Base-by-base conservation (phyloP, 176 grass and related monocot species). In the Paspalum vaginatum region DNA sequence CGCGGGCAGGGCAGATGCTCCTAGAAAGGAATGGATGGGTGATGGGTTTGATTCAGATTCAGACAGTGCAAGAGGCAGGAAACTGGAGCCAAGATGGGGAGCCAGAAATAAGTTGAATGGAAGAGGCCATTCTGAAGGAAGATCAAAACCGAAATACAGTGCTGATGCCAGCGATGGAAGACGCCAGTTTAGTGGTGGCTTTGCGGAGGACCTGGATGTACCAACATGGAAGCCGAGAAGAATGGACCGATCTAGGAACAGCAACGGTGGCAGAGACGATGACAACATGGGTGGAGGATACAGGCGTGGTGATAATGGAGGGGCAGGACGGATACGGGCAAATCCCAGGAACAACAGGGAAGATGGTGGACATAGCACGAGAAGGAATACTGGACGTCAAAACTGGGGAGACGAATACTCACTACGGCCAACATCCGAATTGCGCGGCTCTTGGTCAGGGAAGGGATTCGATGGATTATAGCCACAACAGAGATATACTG, bases 181-280 rank as follows among this genome's bases (percentile, higher is more conserved):
- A 32, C 32, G 32, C 32, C 32, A 1, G 32, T 32, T 32, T 21
- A 65, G 1, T 15, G 65, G 16, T 65, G 42, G 16, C 64, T 71
- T 85, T 9, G 48, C 56, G 7, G 15, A 38, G 8, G 82, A 59
- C 17, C 7, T 89, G 72, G 87, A 89, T n/a, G 82, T 54, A 57
- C 82, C 87, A 42, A 72, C 57, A 85, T 89, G 87, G 87, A 89
- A 85, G 12, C 71, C 87, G 5, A 72, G 64, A 57, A 81, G 72
- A 66, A 82, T 46, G 25, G 64, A 47, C 8, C 56, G 58, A 50
- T 26, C 64, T 48, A 64, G 70, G 46, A 70, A 64, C 46, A 85
- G 1, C 46, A 48, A 13, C 18, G 63, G 63, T 27, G 11, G 25
- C 25, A 76, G 63, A 41, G 82, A 20, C 0, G n/a, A n/a, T n/a